Evolutionary conservation across 805 yeast genomes (phyloP).

Genomic region (Barnettozyma californica): DNA sequence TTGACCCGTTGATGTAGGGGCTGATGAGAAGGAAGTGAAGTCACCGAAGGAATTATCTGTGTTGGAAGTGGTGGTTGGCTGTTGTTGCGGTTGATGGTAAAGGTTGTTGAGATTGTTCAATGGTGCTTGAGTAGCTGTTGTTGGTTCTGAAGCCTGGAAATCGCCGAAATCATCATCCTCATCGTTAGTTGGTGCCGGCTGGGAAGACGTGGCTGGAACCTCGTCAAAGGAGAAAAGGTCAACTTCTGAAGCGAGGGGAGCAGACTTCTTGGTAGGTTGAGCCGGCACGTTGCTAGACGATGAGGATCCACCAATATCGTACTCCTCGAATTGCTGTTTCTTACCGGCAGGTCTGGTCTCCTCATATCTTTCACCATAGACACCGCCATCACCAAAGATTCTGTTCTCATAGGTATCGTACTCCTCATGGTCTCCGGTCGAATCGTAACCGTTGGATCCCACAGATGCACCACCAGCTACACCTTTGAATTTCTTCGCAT

Average conservation of each 20-base stretch:
- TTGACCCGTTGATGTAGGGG: constrained; percentile 9
- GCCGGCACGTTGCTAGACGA: constrained; percentile 8
- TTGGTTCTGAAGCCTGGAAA: constrained; percentile 57
- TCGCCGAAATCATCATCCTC: constrained; percentile 80
- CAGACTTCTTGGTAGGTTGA: constrained; percentile 15
- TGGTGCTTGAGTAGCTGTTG: constrained; percentile 8
- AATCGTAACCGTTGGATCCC: constrained; percentile 24
- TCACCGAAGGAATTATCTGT: constrained; percentile 22
- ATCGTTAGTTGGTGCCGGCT: background rate
- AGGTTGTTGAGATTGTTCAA: constrained; percentile 30
- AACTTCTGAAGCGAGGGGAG: constrained; percentile 17
- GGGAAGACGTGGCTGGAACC: constrained; percentile 17
- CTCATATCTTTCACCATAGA: constrained; percentile 60
- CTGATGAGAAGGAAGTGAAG: constrained; percentile 20
- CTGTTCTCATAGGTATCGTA: constrained; percentile 43
- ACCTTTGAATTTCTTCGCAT: constrained; percentile 78
- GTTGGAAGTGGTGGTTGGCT: constrained; percentile 17
- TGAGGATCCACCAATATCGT: constrained; percentile 38
- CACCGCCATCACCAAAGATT: constrained; percentile 70
- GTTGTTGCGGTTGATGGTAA: constrained; percentile 21
- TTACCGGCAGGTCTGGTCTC: constrained; percentile 45
- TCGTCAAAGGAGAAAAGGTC: constrained; percentile 48
- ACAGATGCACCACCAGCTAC: constrained; percentile 54
- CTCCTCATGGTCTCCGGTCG: constrained; percentile 26
- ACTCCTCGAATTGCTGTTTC: constrained; percentile 51